Conservation (phyloP, 176 grass and related monocot species). For the Neostapfia colusana region DNA sequence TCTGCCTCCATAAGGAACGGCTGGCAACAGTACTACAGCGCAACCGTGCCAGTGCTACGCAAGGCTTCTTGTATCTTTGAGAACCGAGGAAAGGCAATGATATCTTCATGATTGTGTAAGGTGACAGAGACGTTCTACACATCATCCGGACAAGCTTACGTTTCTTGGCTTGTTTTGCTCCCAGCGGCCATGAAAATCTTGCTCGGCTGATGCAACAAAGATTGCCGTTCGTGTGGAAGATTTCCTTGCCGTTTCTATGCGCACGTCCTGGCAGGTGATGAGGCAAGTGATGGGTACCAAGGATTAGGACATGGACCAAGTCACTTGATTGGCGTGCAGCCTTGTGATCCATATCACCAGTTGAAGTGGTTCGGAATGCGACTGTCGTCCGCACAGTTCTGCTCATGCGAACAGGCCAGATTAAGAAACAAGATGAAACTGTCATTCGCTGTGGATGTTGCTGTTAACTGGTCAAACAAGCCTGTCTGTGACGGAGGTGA, state of each 20-base stretch:
- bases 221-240: slow-evolving; percentile 36
- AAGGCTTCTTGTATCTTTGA: not conserved
- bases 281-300: not conserved
- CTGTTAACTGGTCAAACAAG: slow-evolving; percentile 31
- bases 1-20: slow-evolving; percentile 14
- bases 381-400: not conserved
- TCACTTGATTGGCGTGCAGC: not conserved
- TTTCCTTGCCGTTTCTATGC: not conserved
- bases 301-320: not conserved
- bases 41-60: not conserved
- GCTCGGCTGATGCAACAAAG: slow-evolving; percentile 33
- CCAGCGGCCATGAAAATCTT: not conserved
- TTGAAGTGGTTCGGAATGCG: not conserved
- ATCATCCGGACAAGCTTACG: not conserved
- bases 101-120: slow-evolving; percentile 14
- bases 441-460: not conserved
- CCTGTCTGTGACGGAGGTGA: not conserved
- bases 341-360: not conserved
- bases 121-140: slow-evolving; percentile 28
- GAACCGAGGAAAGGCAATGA: slow-evolving; percentile 6
- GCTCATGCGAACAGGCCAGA: not conserved
- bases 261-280: not conserved
- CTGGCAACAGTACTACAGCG: not conserved
- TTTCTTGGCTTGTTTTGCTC: slow-evolving; percentile 15
- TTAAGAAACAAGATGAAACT: slow-evolving; percentile 18